These are phyloP conservation scores for Aspergillus clavatus DNA, from an alignment of 2,329 filamentous ascomycete genomes.

Conservation along the genomic window DNA sequence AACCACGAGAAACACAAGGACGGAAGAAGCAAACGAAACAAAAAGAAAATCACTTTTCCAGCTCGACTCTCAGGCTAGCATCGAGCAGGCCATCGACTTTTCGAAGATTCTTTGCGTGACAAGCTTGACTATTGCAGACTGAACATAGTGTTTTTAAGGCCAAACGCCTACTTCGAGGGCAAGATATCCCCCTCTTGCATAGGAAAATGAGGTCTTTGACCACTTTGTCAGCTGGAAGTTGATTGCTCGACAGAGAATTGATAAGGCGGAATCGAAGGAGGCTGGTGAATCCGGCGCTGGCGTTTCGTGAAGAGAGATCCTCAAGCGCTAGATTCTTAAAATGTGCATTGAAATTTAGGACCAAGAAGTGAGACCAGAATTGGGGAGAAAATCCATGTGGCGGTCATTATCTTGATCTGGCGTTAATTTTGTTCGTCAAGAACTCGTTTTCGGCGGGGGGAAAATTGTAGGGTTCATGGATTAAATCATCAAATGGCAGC, in stretches of 20 bases:
- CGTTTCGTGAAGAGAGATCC: slow-evolving; percentile 52
- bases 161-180: slow-evolving; percentile 33
- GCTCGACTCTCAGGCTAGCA: slow-evolving; percentile 47
- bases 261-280: slow-evolving; percentile 63
- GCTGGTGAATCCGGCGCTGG: slow-evolving; percentile 55
- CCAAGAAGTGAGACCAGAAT: slow-evolving; percentile 70
- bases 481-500: slow-evolving; percentile 8
- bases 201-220: slow-evolving; percentile 53
- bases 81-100: slow-evolving; percentile 51
- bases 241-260: slow-evolving; percentile 48
- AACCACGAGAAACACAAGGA: slow-evolving; percentile 14
- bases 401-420: slow-evolving; percentile 31
- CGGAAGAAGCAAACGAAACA: slow-evolving; percentile 13
- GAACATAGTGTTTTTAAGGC: slow-evolving; percentile 50
- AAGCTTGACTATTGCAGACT: slow-evolving; percentile 52
- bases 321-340: slow-evolving; percentile 61
- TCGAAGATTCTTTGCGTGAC: slow-evolving; percentile 53
- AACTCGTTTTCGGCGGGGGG: slow-evolving; percentile 48
- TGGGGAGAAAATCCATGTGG: slow-evolving; percentile 60
- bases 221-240: slow-evolving; percentile 49
- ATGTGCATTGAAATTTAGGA: slow-evolving; percentile 68
- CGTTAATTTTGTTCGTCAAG: slow-evolving; percentile 46
- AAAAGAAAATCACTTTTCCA: slow-evolving; percentile 41
- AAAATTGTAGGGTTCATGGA: slow-evolving; percentile 46
- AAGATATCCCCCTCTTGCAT: slow-evolving; percentile 44